Base-by-base conservation (phyloP, 2,329 filamentous ascomycete genomes). In the Colletotrichum sp. region DNA sequence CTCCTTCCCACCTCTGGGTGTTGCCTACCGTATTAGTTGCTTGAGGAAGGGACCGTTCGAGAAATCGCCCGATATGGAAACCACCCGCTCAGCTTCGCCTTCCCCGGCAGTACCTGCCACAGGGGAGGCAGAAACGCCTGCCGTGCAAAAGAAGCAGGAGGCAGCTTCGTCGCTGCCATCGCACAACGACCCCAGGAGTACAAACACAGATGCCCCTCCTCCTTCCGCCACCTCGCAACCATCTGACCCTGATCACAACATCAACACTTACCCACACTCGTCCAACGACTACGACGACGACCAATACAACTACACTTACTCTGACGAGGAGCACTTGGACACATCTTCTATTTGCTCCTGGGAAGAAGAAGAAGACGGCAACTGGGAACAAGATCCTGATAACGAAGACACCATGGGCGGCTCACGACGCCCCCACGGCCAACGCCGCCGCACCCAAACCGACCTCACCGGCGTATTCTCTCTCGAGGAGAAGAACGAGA, bases 391-490 rank as follows among this genome's bases (percentile, higher is more conserved):
- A 44, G 75, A 75, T 26, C 66, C 65, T 36, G 64, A 76, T 63
- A 39, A 76, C 69, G 55, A 76, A 28, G 36, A 71, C 36, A 62
- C 30, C 52, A 74, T 75, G 71, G 75, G 44, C 18, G 71, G 75
- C 28, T 67, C 71, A n/a, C 63, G 75, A 75, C 75, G 75, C 30
- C 71, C 71, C 28, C 64, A 73, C 59, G 60, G 49, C 65, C 70
- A 62, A 36, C 75, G 71, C 24, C 75, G 75, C 34, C 75, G 75
- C 52, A 70, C 75, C 30, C 75, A 75, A 52, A 86, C 89, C 55
- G 90, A 92, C 77, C 79, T 92, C 77, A 90, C 87, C 69, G 85
- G 85, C 30, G 80, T 90, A 68, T 81, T 92, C 49, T 89, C 83
- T 24, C 62, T 82, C 6, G 83, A 86, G 3, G 90, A 92, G 79